Evolutionary conservation across 1,139 yeast species (phyloP).

Genomic region (Sugiyamaella castrensis): DNA sequence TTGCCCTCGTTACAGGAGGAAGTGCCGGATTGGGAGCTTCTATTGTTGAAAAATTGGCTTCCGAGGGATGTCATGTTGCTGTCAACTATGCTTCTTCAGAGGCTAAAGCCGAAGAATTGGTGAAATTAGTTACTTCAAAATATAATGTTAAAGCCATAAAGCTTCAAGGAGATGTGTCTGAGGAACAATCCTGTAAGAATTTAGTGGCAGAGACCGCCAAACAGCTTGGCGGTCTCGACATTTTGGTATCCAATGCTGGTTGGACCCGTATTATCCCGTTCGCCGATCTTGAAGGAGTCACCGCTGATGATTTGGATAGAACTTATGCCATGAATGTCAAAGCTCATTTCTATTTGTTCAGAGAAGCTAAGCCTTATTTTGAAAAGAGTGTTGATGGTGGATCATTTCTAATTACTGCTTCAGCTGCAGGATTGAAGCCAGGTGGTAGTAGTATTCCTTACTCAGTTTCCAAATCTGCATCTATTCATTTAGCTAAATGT

Average conservation of each 20-base stretch:
- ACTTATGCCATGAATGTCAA: constrained; percentile 32
- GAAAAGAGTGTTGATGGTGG: constrained; percentile 40
- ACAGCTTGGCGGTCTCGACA: constrained; percentile 31
- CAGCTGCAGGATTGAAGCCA: constrained; percentile 41
- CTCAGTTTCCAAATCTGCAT: constrained; percentile 42
- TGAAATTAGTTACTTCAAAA: constrained; percentile 20
- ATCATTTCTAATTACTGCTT: constrained; percentile 39
- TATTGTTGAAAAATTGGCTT: constrained; percentile 29
- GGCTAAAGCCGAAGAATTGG: constrained; percentile 35
- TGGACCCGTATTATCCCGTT: constrained; percentile 26
- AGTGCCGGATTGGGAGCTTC: constrained; percentile 35
- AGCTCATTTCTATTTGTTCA: constrained; percentile 40
- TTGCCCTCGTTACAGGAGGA: constrained; percentile 35
- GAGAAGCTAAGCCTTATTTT: constrained; percentile 38
- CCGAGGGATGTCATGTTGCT: constrained; percentile 31
- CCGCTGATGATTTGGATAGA: constrained; percentile 29
- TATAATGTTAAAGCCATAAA: constrained; percentile 24
- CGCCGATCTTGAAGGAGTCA: constrained; percentile 25
- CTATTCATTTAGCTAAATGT: constrained; percentile 40
- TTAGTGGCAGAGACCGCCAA: constrained; percentile 28
- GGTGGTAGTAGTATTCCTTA: constrained; percentile 43
- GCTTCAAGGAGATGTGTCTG: constrained; percentile 27
- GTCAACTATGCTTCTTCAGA: constrained; percentile 37
- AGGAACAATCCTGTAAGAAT: constrained; percentile 24
- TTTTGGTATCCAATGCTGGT: constrained; percentile 37